phyloP scores from a whole-genome alignment of 2,329 filamentous ascomycete species.

The Fusarium gaditjirri region DNA sequence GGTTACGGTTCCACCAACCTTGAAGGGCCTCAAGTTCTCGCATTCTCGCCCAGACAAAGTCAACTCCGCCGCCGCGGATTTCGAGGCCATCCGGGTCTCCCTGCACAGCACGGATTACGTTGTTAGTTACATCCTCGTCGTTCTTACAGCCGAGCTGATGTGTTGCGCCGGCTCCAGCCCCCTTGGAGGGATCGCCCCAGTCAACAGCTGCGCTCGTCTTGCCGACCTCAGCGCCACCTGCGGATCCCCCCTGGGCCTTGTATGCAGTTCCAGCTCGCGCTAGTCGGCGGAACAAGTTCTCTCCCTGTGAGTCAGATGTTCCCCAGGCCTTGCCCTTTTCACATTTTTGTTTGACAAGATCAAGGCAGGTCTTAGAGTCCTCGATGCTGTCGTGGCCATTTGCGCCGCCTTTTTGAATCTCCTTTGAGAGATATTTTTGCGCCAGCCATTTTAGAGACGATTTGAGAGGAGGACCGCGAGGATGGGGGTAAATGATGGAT shows the following conservation, averaged over 20 bases:
- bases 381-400: slow-evolving; percentile 90
- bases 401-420: slow-evolving; percentile 85
- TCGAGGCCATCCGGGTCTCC: slow-evolving; percentile 68
- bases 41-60: slow-evolving; percentile 75
- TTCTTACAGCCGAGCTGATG: slow-evolving; percentile 66
- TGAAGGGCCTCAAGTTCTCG: slow-evolving; percentile 72
- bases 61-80: slow-evolving; percentile 69
- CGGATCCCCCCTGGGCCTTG: slow-evolving; percentile 67
- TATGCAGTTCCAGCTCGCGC: slow-evolving; percentile 70
- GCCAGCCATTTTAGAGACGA: slow-evolving; percentile 90
- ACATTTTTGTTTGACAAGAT: slow-evolving; percentile 94
- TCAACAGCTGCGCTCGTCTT: slow-evolving; percentile 83
- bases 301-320: slow-evolving; percentile 78
- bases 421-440: slow-evolving; percentile 84
- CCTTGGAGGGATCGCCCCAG: slow-evolving; percentile 81
- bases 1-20: slow-evolving; percentile 74
- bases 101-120: slow-evolving; percentile 66
- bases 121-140: slow-evolving; percentile 67
- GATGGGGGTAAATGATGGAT: slow-evolving; percentile 88
- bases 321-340: slow-evolving; percentile 92
- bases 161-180: slow-evolving; percentile 66
- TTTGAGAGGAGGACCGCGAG: slow-evolving; percentile 88
- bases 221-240: slow-evolving; percentile 64
- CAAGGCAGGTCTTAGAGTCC: slow-evolving; percentile 89
- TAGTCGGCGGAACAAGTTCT: slow-evolving; percentile 90